Percentiles rank a stretch among this genome's conserved stretches.
These are phyloP conservation scores for Limnanthes douglasii DNA, from an alignment of 345 rosid species.

Conservation along the genomic window DNA sequence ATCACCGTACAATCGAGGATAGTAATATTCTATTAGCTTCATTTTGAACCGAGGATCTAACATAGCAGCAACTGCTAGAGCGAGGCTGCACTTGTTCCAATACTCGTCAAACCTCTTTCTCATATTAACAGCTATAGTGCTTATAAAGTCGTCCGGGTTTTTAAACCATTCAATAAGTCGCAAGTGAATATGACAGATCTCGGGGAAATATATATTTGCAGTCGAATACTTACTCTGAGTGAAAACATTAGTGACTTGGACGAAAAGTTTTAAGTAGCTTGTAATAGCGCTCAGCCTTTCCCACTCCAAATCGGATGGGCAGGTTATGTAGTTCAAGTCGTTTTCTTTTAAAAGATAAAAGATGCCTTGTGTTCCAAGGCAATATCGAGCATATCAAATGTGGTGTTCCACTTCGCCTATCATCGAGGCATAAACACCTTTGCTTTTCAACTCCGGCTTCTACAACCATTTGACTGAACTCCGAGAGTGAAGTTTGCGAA, in stretches of 20 bases:
- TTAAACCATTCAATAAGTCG: slow-evolving; percentile 60
- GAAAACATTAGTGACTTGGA: slow-evolving; percentile 35
- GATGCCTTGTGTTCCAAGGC: slow-evolving; percentile 30
- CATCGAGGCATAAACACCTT: slow-evolving; percentile 33
- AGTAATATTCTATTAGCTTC: slow-evolving; percentile 71
- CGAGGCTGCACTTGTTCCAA: slow-evolving; percentile 58
- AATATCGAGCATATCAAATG: slow-evolving; percentile 51
- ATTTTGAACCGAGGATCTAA: slow-evolving; percentile 77
- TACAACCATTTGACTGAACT: slow-evolving; percentile 22
- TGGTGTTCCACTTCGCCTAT: slow-evolving; percentile 44
- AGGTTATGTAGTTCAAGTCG: slow-evolving; percentile 17
- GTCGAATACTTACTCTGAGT: slow-evolving; percentile 30
- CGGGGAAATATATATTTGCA: slow-evolving; percentile 49
- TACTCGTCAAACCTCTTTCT: slow-evolving; percentile 48
- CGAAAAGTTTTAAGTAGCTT: slow-evolving; percentile 42
- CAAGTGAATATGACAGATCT: slow-evolving; percentile 51
- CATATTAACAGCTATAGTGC: slow-evolving; percentile 44
- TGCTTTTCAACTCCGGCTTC: slow-evolving; percentile 27
- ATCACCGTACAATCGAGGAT: slow-evolving; percentile 39
- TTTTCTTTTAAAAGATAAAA: slow-evolving; percentile 31
- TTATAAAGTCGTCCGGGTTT: slow-evolving; percentile 39
- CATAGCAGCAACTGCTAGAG: slow-evolving; percentile 59
- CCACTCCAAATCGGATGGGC: slow-evolving; percentile 60
- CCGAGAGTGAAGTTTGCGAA: slow-evolving; percentile 24
- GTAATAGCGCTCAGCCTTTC: slow-evolving; percentile 24